Conservation (phyloP, 1,284 basidiomycete species). For the Ustilago bromivora region DNA sequence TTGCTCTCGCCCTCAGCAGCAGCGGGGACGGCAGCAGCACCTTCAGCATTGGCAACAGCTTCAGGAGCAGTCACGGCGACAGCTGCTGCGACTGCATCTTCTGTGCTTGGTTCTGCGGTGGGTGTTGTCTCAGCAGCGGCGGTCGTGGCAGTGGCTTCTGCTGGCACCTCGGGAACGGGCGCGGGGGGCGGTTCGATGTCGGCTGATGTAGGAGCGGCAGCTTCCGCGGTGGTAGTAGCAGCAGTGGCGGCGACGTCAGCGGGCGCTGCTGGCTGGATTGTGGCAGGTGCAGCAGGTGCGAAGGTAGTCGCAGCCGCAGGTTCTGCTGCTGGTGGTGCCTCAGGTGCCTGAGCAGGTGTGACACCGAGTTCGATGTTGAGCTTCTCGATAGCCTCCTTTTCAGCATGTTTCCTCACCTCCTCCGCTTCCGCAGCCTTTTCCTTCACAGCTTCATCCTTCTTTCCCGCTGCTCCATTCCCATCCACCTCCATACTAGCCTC, state of each 20-base stretch:
- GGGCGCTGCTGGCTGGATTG: not conserved
- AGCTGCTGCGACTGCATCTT: conserved; percentile 16
- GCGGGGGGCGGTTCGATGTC: conserved; percentile 15
- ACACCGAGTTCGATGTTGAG: conserved; percentile 40
- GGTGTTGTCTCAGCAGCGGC: not conserved
- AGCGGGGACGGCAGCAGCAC: conserved; percentile 8
- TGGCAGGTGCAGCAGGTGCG: not conserved
- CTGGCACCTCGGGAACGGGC: conserved; percentile 20
- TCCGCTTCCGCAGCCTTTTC: conserved; percentile 12
- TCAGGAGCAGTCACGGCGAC: conserved; percentile 14
- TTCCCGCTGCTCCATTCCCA: not conserved
- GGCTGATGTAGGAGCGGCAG: conserved; percentile 3
- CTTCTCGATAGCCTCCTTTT: conserved; percentile 40
- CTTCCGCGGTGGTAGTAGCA: conserved; percentile 1
- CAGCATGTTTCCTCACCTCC: conserved; percentile 27
- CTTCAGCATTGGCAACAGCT: conserved; percentile 4
- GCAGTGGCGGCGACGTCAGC: not conserved
- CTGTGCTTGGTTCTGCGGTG: conserved; percentile 2
- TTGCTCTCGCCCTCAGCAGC: not conserved
- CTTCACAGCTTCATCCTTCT: not conserved
- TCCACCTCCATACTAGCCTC: conserved; percentile 18
- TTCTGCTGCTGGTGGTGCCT: not conserved
- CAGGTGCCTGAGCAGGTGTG: conserved; percentile 5
- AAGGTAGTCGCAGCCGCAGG: not conserved
- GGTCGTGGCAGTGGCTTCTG: conserved; percentile 14